Percentiles rank a stretch among this genome's conserved stretches.
phyloP scores from a whole-genome alignment of 345 rosid species.

The Citrus hindsii region DNA sequence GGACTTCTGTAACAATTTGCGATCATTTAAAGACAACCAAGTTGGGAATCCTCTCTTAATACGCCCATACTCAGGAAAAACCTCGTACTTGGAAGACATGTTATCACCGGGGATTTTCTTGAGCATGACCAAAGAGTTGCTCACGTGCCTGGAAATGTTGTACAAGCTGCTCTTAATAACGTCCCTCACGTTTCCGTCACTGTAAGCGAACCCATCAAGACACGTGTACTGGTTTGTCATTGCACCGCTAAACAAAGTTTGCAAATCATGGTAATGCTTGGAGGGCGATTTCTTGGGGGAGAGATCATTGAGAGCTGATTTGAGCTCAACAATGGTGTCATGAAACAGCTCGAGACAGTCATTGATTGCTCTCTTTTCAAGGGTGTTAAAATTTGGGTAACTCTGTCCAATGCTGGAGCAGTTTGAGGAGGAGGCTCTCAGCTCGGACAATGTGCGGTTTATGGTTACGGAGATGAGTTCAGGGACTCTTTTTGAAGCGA shows the following conservation, averaged over 20 bases:
- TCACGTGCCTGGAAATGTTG: constrained; percentile 60
- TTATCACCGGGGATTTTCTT: constrained; percentile 51
- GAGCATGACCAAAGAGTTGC: constrained; percentile 61
- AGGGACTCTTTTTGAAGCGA: constrained; percentile 36
- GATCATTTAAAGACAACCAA: constrained; percentile 49
- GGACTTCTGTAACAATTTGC: constrained; percentile 41
- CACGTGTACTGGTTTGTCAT: constrained; percentile 93
- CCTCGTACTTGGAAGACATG: constrained; percentile 22
- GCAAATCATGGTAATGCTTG: constrained; percentile 42
- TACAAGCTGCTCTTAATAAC: constrained; percentile 38
- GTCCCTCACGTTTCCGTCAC: constrained; percentile 33
- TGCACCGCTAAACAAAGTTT: constrained; percentile 63
- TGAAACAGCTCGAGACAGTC: constrained; percentile 71
- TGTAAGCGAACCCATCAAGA: constrained; percentile 67
- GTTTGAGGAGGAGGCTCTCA: constrained; percentile 39
- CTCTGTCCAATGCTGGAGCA: constrained; percentile 38
- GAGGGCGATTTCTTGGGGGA: constrained; percentile 21
- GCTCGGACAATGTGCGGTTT: constrained; percentile 48
- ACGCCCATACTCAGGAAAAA: constrained; percentile 33
- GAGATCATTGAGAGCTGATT: constrained; percentile 43
- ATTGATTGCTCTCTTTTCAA: constrained; percentile 43
- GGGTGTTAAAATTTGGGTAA: constrained; percentile 21
- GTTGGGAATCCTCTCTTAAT: constrained; percentile 53
- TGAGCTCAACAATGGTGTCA: constrained; percentile 45
- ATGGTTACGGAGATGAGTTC: constrained; percentile 48